Evolutionary conservation across 345 rosid species (phyloP).

Genomic region (Kandelia obovata): DNA sequence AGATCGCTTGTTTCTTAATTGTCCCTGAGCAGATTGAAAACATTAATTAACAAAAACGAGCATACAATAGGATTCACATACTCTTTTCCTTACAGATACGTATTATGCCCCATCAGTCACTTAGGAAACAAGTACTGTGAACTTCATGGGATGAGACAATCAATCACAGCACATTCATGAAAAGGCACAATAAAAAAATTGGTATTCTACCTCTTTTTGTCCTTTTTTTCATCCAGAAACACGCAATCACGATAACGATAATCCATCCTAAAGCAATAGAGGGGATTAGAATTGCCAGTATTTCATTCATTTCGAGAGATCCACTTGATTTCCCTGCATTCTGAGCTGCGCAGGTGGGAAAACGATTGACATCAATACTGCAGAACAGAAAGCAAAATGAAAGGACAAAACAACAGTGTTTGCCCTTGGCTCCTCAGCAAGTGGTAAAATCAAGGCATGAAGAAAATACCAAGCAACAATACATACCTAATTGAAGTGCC

Average conservation of each 20-base stretch:
- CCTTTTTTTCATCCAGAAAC: constrained; percentile 28
- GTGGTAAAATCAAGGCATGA: too few species aligned
- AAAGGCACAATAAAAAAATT: background rate
- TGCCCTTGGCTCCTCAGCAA: too few species aligned
- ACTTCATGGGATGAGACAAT: background rate
- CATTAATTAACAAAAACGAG: background rate
- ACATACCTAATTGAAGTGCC: constrained; percentile 17
- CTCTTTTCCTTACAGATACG: background rate
- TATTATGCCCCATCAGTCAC: background rate
- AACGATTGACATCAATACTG: background rate
- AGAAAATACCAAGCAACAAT: too few species aligned
- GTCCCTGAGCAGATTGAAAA: background rate
- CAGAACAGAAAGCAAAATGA: background rate
- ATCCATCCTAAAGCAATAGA: constrained; percentile 15
- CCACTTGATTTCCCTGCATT: constrained; percentile 22
- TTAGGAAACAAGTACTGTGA: background rate
- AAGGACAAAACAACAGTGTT: background rate
- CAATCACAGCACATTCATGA: background rate
- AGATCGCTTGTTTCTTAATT: constrained; percentile 5
- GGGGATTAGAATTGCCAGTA: constrained; percentile 18
- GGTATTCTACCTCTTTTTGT: constrained; percentile 37
- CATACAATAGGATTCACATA: background rate
- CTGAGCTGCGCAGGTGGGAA: constrained; percentile 23
- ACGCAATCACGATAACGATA: constrained; percentile 7
- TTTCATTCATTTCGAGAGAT: constrained; percentile 23